Base-by-base conservation (phyloP, 352 stramenopile genomes). In the Detonula confervacea region DNA sequence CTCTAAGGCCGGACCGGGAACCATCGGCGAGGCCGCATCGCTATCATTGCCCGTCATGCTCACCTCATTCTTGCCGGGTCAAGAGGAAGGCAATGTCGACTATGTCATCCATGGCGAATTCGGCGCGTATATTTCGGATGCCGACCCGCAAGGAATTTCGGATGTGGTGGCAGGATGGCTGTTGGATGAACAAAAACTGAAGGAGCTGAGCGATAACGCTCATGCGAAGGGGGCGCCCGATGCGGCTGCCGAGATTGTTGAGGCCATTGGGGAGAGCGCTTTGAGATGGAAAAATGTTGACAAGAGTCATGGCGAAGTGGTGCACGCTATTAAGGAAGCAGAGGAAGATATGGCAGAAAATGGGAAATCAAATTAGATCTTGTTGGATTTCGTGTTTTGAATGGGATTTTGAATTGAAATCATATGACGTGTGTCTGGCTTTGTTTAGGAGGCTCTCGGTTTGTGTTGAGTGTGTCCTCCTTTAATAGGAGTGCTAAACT, bases 71-170 rank as follows among this genome's bases (percentile, higher is more conserved):
- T 63, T 95, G 3, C 90, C 90, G 9, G 90, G 90, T 25, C 90
- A 95, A 83, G 90, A 95, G 66, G 85, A 92, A 44, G 90, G 90
- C 22, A 95, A 95, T 77, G 87, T 94, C 0, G 87, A 93, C 67
- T 91, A 87, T 75, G 90, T 95, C 29, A 61, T 93, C 7, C 77
- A 93, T 49, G 80, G 73, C 47, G 77, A 78, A 25, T 92, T 93
- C 57, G 87, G 89, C 27, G 74, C 77, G 2, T 92, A 83, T 27
- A 74, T 80, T 51, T 79, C 75, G 20, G 88, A 93, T 77, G 72
- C 67, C 0, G 84, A 92, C 66, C 84, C 88, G 16, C 51, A 80
- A 18, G 80, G 77, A 16, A 83, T 93, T 67, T 84, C 75, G 9
- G 81, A 91, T 66, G 82, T 90, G 66, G 77, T 92, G 46, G 76